Evolutionary conservation across 129 eudicot genomes (phyloP).

Genomic region (Ambrosia trifida): DNA sequence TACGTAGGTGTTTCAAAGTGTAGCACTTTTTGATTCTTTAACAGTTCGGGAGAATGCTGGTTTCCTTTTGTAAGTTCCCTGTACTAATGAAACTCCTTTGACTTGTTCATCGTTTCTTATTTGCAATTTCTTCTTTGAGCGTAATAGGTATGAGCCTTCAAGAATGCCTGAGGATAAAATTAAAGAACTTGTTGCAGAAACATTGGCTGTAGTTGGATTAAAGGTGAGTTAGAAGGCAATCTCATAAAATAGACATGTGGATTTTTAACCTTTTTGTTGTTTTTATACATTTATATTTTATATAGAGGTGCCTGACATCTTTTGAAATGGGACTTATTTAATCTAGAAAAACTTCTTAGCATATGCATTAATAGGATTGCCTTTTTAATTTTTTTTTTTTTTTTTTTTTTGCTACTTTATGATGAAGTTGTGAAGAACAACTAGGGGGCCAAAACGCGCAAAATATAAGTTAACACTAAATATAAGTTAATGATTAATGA

Average conservation of each 20-base stretch:
- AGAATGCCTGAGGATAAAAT: constrained; percentile 77
- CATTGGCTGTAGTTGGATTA: constrained; percentile 91
- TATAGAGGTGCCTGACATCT: not conserved
- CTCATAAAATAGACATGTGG: not conserved
- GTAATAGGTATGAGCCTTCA: constrained; percentile 72
- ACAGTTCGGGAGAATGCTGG: constrained; percentile 90
- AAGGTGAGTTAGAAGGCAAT: constrained; percentile 48
- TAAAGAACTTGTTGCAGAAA: constrained; percentile 77
- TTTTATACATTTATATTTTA: not conserved
- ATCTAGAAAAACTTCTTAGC: not conserved
- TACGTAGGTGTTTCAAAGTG: constrained; percentile 78
- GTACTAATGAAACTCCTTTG: not conserved
- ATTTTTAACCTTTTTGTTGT: not conserved
- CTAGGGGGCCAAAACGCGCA: not conserved
- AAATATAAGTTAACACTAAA: not conserved
- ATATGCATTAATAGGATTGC: not conserved
- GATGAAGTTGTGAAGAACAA: constrained; percentile 2
- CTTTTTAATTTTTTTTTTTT: no score
- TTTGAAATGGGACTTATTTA: not conserved
- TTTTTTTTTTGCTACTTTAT: constrained; percentile 4
- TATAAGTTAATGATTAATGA: not conserved
- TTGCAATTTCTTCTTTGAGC: constrained; percentile 12
- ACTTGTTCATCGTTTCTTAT: constrained; percentile 2
- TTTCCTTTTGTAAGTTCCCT: constrained; percentile 68
- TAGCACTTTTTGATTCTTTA: constrained; percentile 80